Conservation (phyloP, 192 early-diverging fungal species). For the Coemansia furcata region DNA sequence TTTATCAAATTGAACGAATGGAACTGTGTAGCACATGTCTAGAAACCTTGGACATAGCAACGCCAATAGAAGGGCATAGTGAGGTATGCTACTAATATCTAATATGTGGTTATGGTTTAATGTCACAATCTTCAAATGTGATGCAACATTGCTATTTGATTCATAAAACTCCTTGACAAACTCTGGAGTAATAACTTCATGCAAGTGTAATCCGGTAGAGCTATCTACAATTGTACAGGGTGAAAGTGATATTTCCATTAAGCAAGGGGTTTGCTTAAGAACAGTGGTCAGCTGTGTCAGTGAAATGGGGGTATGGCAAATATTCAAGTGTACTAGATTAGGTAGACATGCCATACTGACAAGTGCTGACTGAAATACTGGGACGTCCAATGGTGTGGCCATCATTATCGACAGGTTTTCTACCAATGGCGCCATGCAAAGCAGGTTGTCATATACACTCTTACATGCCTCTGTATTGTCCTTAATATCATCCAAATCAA, state of each 20-base stretch:
- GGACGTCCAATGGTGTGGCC: neutral
- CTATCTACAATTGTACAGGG: neutral
- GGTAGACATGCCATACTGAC: neutral
- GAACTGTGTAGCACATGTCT: neutral
- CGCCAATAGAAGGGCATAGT: neutral
- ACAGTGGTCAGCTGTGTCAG: neutral
- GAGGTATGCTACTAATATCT: neutral
- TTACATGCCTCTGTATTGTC: neutral
- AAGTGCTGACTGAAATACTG: neutral
- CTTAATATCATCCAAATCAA: neutral
- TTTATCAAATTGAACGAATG: neutral
- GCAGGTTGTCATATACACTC: neutral
- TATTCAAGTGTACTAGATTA: neutral
- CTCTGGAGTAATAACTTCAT: neutral
- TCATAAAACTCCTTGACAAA: neutral
- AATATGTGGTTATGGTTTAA: neutral
- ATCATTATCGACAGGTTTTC: neutral
- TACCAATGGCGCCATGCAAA: neutral
- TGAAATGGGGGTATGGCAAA: neutral
- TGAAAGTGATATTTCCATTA: neutral
- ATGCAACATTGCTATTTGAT: neutral
- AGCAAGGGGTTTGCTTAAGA: neutral
- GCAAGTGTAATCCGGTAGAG: neutral
- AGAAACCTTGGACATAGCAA: neutral
- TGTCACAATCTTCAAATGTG: neutral